Conservation (phyloP, 495 filamentous ascomycete genomes). For the Cudoniella acicularis region DNA sequence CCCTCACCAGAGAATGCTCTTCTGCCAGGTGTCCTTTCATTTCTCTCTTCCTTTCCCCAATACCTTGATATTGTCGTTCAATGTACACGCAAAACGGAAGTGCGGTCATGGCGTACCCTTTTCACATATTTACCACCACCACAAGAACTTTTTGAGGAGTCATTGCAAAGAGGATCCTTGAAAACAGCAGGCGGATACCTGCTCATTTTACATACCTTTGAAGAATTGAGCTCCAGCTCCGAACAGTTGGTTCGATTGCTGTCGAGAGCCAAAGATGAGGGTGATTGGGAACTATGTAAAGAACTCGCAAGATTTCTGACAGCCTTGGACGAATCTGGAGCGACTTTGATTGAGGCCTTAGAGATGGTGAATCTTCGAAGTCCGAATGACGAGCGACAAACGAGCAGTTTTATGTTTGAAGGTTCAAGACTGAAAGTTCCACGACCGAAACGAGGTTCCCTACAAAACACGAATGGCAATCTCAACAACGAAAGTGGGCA, state of each 20-base stretch:
- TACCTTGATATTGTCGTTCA: conserved; percentile 96
- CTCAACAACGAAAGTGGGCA: conserved; percentile 12
- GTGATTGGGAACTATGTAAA: conserved; percentile 95
- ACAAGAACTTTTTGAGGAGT: conserved; percentile 87
- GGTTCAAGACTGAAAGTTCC: conserved; percentile 47
- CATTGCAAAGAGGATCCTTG: conserved; percentile 73
- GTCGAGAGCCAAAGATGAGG: conserved; percentile 72
- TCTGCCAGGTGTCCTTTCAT: conserved; percentile 80
- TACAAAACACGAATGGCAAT: conserved; percentile 3
- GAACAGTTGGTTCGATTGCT: conserved; percentile 82
- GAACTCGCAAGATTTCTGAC: conserved; percentile 91
- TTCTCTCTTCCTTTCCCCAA: conserved; percentile 81
- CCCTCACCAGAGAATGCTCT: conserved; percentile 67
- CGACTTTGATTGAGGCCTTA: conserved; percentile 75
- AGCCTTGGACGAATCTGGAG: conserved; percentile 82
- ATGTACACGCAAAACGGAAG: conserved; percentile 96
- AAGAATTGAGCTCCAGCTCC: conserved; percentile 73
- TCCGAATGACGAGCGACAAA: conserved; percentile 33
- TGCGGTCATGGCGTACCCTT: conserved; percentile 89
- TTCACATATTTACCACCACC: conserved; percentile 88
- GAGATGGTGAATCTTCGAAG: conserved; percentile 60
- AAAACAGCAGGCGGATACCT: conserved; percentile 97
- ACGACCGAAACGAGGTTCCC: conserved; percentile 31
- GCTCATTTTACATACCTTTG: conserved; percentile 90
- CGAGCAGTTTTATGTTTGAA: conserved; percentile 44